Percentiles rank a stretch among this genome's conserved stretches.
phyloP scores from a whole-genome alignment of 2,329 filamentous ascomycete genomes.

The Mariannaea elegans region DNA sequence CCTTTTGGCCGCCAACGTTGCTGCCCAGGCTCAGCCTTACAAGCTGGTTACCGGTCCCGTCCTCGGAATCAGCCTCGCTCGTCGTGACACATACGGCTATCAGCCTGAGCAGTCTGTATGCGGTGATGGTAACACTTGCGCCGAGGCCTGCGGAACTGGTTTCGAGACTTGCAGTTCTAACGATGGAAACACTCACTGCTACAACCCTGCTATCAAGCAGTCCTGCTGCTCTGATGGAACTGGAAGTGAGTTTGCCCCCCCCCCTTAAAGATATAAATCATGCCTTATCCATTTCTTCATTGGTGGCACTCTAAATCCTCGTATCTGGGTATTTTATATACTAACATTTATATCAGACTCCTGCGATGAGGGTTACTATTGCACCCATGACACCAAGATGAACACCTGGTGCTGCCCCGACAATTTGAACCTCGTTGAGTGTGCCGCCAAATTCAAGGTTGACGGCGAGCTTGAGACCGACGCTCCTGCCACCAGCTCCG shows the following conservation, averaged over 20 bases:
- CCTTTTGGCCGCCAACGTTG: conserved; percentile 47
- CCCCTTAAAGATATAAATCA: not conserved
- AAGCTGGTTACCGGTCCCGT: conserved; percentile 49
- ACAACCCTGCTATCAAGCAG: conserved; percentile 60
- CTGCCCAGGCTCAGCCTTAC: conserved; percentile 46
- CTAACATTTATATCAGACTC: conserved; percentile 55
- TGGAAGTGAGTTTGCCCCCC: conserved; percentile 59
- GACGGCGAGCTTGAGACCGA: conserved; percentile 39
- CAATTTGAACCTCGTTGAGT: conserved; percentile 60
- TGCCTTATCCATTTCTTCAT: no score
- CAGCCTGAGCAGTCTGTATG: conserved; percentile 59
- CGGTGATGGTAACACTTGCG: conserved; percentile 60
- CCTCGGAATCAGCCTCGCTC: conserved; percentile 52
- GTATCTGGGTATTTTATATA: not conserved
- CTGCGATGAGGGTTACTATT: conserved; percentile 70
- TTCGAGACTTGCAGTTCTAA: conserved; percentile 59
- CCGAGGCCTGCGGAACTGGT: conserved; percentile 62
- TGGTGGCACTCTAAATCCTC: not conserved
- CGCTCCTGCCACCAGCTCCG: conserved; percentile 51
- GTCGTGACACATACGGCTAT: conserved; percentile 58
- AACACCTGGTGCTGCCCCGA: conserved; percentile 70
- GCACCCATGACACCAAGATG: conserved; percentile 60
- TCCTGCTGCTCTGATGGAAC: conserved; percentile 65
- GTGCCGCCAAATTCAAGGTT: conserved; percentile 62
- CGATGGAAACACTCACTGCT: conserved; percentile 65